Base-by-base conservation (phyloP, 2,329 filamentous ascomycete species). In the Alternaria arborescens region DNA sequence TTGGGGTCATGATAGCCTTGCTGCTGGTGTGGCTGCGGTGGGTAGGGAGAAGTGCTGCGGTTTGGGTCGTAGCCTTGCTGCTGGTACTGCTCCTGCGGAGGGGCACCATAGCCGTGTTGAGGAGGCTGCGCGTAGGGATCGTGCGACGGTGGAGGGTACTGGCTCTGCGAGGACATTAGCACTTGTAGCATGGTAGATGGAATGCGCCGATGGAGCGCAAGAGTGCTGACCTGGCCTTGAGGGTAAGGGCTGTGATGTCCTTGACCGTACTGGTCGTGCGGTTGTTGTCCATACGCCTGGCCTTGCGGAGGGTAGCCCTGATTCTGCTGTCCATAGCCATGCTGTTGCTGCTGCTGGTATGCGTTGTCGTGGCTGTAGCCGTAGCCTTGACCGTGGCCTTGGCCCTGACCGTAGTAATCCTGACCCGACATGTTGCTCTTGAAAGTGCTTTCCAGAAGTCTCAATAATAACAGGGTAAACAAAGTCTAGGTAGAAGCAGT, bases 1-100 rank as follows among this genome's bases (percentile, higher is more conserved):
- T 50, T 65, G 4, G 66, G 66, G 16, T 69, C 67, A 8, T 67
- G 64, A 38, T 71, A 67, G 46, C 43, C 55, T 46, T 65, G 65
- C 46, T 69, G 71, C 52, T 73, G 71, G 41, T 74, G 69, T n/a
- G 64, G 64, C 40, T 68, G 60, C 4, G 72, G 73, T 41, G 74
- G 72, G 57, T 79, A 79, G 40, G 77, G 76, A 38, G 74, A 77
- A 42, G 74, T 69, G 44, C 71, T 70, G 61, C 77, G 76, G 61
- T 77, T 77, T 12, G 67, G 71, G 51, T 78, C 75, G 62, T 78
- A 70, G 62, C 65, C 65, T 30, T 78, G 76, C 42, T 78, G 76
- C 41, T 77, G 68, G 53, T 77, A 72, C 41, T 69, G 69, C 16
- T 65, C 71, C 20, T 70, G 71, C 16, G 69, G 65, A 24, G 74